Base-by-base conservation (phyloP, 106 monocot genomes). In the Dioscorea alata region DNA sequence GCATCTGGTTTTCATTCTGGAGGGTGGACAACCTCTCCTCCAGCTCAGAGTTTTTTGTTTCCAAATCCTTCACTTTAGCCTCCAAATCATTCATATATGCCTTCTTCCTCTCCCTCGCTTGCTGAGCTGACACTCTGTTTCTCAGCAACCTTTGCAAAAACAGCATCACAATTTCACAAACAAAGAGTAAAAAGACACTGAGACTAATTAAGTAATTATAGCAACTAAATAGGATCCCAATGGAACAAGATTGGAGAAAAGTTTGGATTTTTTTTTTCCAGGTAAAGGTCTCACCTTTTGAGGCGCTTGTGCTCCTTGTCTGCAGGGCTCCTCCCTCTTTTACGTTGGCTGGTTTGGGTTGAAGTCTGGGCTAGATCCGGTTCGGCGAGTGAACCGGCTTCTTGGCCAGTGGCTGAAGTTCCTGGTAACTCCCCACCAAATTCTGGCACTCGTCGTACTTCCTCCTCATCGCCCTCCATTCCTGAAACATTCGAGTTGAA, bases 71-170 rank as follows among this genome's bases (percentile, higher is more conserved):
- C 69, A 82, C 89, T 69, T 86, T 93, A 22, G 33, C 70, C 69
- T 93, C 89, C 63, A 93, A 60, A 54, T 93, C 93, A 23, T 54
- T 86, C 20, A 93, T 60, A 42, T 93, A 84, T 4, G 86, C 89
- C 84, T 93, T 93, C 84, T 93, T 89, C 75, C 89, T 81, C 84
- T 93, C 93, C 66, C 93, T 81, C 7, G 93, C 93, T 35, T 93
- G 86, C 74, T 93, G 93, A 9, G 93, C 89, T 9, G 89, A 93
- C 23, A 93, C 93, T 64, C 93, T 71, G 63, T 93, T 93, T 79
- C 89, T 83, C 61, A 93, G 79, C 86, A 93, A 69, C 80, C 92
- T 93, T 31, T 16, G 31, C 28, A 16, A 23, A 63, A 33, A 16
- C 33, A 21, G 1, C 64, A 4, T 51, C 16, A 48, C 48, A 51